phyloP scores from a whole-genome alignment of 768 basidiomycete genomes.

The Roridomyces roridus region DNA sequence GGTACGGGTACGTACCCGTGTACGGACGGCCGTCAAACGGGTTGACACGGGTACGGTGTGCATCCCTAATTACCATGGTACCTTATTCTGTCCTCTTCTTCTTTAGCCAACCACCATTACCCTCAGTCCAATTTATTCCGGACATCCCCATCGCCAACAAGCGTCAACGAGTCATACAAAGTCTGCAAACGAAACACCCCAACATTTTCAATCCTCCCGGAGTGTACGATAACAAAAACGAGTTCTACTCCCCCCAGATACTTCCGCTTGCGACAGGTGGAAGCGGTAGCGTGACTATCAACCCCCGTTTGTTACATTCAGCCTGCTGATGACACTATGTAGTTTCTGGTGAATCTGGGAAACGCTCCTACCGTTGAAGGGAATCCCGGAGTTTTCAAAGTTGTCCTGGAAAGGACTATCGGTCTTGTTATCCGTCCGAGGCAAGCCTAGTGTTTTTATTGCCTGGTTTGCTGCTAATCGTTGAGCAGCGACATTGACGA shows the following conservation, averaged over 20 bases:
- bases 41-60: no score
- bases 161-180: constrained; percentile 39
- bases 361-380: constrained; percentile 26
- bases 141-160: constrained; percentile 29
- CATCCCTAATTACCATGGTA: no score
- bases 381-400: constrained; percentile 25
- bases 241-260: constrained; percentile 43
- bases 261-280: constrained; percentile 37
- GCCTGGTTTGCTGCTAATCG: no score
- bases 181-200: constrained; percentile 46
- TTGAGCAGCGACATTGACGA: constrained; percentile 37
- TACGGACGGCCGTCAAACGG: no score
- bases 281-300: constrained; percentile 27
- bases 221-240: constrained; percentile 52
- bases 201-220: constrained; percentile 45
- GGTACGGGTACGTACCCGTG: no score
- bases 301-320: no score
- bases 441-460: no score
- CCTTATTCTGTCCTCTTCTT: no score
- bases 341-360: constrained; percentile 45
- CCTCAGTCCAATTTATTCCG: constrained; percentile 27
- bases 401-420: constrained; percentile 44
- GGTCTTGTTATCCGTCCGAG: constrained; percentile 41
- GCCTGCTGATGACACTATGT: not conserved
- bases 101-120: no score